Conservation (phyloP, 345 rosid genomes). For the Sonneratia caseolaris region DNA sequence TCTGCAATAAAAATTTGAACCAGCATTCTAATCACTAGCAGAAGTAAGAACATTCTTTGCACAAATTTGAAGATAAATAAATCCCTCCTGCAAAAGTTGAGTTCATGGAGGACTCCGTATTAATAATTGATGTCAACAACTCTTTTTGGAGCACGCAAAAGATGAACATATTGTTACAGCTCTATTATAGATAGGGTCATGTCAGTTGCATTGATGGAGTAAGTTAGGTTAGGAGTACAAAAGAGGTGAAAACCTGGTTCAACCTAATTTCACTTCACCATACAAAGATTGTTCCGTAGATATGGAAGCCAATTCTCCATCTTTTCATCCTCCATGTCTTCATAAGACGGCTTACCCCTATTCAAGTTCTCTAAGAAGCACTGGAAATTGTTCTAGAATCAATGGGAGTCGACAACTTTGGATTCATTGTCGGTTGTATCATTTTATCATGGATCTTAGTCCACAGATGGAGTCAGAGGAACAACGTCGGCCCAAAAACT, state of each 20-base stretch:
- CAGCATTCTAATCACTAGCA: neutral
- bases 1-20: neutral
- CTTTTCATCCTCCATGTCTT: neutral
- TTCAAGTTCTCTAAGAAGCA: neutral
- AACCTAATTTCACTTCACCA: slow-evolving; percentile 6
- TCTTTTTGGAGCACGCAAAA: neutral
- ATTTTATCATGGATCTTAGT: slow-evolving; percentile 53
- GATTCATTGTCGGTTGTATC: slow-evolving; percentile 30
- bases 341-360: neutral
- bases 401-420: slow-evolving; percentile 1
- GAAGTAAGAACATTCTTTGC: too few species aligned
- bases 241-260: neutral
- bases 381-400: neutral
- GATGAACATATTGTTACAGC: neutral
- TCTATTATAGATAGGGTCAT: neutral
- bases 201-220: neutral
- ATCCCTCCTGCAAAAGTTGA: neutral
- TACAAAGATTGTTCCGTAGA: neutral
- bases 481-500: slow-evolving; percentile 67
- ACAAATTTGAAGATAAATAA: neutral
- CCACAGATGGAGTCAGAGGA: slow-evolving; percentile 71
- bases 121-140: neutral
- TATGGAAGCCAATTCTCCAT: slow-evolving; percentile 2
- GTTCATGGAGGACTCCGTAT: neutral
- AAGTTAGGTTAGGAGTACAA: slow-evolving; percentile 3